A percentile compares a stretch with the other conserved stretches of the same genome.
phyloP scores from a whole-genome alignment of 108 stramenopile species.

The Nitzschia palea region DNA sequence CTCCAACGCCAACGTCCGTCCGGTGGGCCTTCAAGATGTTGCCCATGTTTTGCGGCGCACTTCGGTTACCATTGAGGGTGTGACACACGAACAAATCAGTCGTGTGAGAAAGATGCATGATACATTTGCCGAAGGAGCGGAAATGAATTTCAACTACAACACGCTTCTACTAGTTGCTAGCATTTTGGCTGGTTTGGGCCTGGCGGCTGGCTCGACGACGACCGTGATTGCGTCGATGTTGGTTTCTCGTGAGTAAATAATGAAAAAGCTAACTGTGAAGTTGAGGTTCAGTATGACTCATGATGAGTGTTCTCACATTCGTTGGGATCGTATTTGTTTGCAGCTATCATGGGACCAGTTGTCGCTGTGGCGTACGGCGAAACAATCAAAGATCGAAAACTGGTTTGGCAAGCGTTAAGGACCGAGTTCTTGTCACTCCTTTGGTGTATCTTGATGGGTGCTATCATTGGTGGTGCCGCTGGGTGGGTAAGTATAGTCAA shows the following conservation, averaged over 20 bases:
- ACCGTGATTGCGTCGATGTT: slow-evolving; percentile 87
- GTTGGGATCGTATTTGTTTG: not conserved
- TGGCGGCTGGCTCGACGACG: slow-evolving; percentile 60
- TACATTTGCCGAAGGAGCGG: slow-evolving; percentile 23
- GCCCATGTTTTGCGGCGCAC: not conserved
- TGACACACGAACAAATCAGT: slow-evolving; percentile 25
- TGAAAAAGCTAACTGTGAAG: too few species aligned
- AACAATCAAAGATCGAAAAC: slow-evolving; percentile 55
- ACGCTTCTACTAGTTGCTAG: slow-evolving; percentile 63
- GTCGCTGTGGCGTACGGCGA: slow-evolving; percentile 61
- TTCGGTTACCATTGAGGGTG: not conserved
- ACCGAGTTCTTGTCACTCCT: slow-evolving; percentile 63
- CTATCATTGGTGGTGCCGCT: slow-evolving; percentile 28
- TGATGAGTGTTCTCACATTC: not conserved
- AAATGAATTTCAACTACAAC: slow-evolving; percentile 41
- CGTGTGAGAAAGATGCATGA: slow-evolving; percentile 25
- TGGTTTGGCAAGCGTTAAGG: slow-evolving; percentile 49
- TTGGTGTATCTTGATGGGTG: slow-evolving; percentile 63
- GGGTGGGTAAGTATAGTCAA: not conserved
- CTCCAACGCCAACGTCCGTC: not conserved
- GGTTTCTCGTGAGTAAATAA: slow-evolving; percentile 53
- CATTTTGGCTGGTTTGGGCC: slow-evolving; percentile 77
- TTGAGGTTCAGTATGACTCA: too few species aligned
- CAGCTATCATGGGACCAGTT: slow-evolving; percentile 63
- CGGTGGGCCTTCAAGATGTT: not conserved